Evolutionary conservation across 306 rosid genomes (phyloP).

Genomic region (Pyrus bretschneideri): DNA sequence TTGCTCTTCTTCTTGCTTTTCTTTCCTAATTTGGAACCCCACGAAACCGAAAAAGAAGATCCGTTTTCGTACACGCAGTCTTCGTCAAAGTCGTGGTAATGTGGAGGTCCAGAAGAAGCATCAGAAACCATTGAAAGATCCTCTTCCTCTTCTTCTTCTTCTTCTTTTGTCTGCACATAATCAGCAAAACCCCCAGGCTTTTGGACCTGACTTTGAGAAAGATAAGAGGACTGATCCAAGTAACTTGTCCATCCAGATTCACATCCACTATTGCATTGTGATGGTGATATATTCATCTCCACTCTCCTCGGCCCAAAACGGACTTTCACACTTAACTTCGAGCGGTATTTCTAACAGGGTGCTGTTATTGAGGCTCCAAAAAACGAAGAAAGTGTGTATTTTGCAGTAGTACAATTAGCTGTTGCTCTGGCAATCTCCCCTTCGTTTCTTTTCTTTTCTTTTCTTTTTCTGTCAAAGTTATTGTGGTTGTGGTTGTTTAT

Average conservation of each 20-base stretch:
- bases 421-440: constrained; percentile 8
- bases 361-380: background rate
- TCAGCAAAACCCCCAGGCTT: constrained; percentile 11
- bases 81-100: constrained; percentile 36
- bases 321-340: background rate
- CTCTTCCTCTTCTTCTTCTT: constrained; percentile 26
- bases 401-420: constrained; percentile 6
- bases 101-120: constrained; percentile 92
- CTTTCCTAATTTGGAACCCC: constrained; percentile 24
- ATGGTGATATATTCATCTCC: constrained; percentile 54
- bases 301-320: background rate
- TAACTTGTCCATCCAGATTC: constrained; percentile 97
- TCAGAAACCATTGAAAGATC: constrained; percentile 87
- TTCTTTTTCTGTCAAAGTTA: constrained; percentile 8
- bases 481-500: constrained; percentile 19
- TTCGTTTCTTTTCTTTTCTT: background rate
- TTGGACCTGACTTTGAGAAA: constrained; percentile 34
- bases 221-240: constrained; percentile 63
- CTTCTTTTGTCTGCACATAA: constrained; percentile 22
- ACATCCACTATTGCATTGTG: constrained; percentile 54
- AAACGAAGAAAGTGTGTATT: background rate
- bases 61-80: constrained; percentile 34
- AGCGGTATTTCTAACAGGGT: background rate
- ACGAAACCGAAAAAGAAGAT: constrained; percentile 11
- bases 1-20: constrained; percentile 34